A percentile compares a stretch with the other conserved stretches of the same genome.
Conservation (phyloP, 2,329 filamentous ascomycete genomes). For the Aureobasidium leucospermi region DNA sequence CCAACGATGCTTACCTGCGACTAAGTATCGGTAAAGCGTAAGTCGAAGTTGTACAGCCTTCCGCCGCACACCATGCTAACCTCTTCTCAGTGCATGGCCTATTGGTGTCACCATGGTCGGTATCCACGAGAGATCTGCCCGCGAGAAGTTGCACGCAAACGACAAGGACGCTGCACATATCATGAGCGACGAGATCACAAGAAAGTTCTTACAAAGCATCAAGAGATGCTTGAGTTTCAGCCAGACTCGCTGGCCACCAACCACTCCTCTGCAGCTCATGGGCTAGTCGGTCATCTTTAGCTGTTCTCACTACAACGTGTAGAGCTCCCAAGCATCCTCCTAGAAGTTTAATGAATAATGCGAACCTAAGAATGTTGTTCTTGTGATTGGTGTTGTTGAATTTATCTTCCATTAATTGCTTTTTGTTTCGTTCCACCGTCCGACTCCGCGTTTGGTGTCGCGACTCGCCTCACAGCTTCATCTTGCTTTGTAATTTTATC, state of each 20-base stretch:
- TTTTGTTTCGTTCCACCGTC: neutral
- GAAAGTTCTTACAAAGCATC: conserved; percentile 96
- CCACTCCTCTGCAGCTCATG: conserved; percentile 91
- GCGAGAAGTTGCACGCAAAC: conserved; percentile 85
- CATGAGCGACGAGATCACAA: conserved; percentile 90
- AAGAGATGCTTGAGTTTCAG: conserved; percentile 95
- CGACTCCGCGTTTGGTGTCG: neutral
- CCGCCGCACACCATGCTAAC: neutral
- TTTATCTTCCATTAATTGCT: neutral
- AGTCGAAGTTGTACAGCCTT: too few species aligned
- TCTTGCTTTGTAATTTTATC: neutral
- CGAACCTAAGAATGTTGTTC: neutral
- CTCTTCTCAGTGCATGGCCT: conserved; percentile 64
- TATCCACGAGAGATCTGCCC: conserved; percentile 92
- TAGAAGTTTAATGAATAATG: neutral
- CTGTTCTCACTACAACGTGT: neutral
- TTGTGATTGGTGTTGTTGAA: neutral
- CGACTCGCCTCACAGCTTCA: neutral
- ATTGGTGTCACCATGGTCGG: conserved; percentile 99
- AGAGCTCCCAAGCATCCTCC: neutral
- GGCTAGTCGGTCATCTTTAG: conserved; percentile 46
- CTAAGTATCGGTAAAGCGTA: conserved; percentile 61
- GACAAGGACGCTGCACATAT: conserved; percentile 79
- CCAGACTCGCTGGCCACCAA: conserved; percentile 91
- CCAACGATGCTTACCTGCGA: conserved; percentile 88